Evolutionary conservation across 805 yeast species (phyloP), one percentile per base, ranked within the genome.

Genomic region (Spencermartinsiella europaea): DNA sequence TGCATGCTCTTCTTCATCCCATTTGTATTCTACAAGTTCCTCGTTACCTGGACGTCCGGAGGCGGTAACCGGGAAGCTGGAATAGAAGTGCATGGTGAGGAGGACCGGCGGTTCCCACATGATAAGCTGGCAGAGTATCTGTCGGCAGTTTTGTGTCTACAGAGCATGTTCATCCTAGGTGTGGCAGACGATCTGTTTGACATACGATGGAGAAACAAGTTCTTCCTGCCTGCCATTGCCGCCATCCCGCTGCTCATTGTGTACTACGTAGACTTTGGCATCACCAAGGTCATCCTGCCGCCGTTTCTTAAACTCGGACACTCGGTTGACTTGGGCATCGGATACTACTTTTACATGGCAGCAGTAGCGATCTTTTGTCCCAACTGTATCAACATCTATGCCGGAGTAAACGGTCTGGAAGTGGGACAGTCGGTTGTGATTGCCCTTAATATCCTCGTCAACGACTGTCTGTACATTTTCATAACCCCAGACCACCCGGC

Each of bases 191-290:
- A 93, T 69, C 72, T 93, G 57, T 93, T 93, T 61, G 99, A 93
- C 65, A 80, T 93, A 52, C 76, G 96, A 56, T 93, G 99, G 99
- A 75, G 99, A 61, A 96, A 93, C 69, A 93, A 93, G 71, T 88
- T 93, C 68, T 88, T 93, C 59, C 63, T 93, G 54, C 99, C 99
- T 0, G 96, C 96, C 0, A 79, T 93, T 45, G 96, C 96, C 0
- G 82, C 96, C 1, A 80, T 93, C 38, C 99, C 99, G 3, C 72
- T 93, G 56, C 72, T 93, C 48, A 77, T 91, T 15, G 96, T 93
- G 2, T 93, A 93, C 66, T 89, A 86, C 57, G 88, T 90, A 47
- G 97, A 93, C 65, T 91, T 87, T 65, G 95, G 96, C 49, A 87
- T 87, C 36, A 93, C 99, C 0, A 80, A 83, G 35, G 84, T 93